These are phyloP conservation scores for Aspergillus asperescens DNA, from an alignment of 495 filamentous ascomycete genomes.

Conservation along the genomic window DNA sequence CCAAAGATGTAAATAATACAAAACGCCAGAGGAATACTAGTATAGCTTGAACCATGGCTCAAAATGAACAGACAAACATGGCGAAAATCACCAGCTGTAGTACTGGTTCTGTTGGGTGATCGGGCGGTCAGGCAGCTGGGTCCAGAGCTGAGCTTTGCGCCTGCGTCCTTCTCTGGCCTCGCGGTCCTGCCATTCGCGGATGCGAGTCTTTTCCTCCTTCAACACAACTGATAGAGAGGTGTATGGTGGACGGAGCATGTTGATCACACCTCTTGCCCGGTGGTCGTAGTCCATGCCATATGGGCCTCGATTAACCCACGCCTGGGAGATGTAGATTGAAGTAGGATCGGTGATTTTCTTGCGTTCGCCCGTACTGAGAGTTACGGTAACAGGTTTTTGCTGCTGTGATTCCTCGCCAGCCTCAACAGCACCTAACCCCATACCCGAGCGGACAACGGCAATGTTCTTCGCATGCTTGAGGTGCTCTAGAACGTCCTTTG, in stretches of 20 bases:
- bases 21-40: slow-evolving; percentile 15
- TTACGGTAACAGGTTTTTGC: slow-evolving; percentile 34
- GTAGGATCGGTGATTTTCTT: slow-evolving; percentile 63
- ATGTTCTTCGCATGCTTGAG: slow-evolving; percentile 70
- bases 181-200: slow-evolving; percentile 71
- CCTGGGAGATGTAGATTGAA: slow-evolving; percentile 78
- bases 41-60: not conserved
- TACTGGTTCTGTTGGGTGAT: slow-evolving; percentile 69
- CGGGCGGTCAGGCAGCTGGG: slow-evolving; percentile 68
- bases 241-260: slow-evolving; percentile 57
- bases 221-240: slow-evolving; percentile 76
- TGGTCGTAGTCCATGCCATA: slow-evolving; percentile 52
- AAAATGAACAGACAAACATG: not conserved
- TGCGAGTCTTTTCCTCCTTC: slow-evolving; percentile 87
- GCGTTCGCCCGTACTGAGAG: slow-evolving; percentile 42
- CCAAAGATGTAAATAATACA: slow-evolving; percentile 19
- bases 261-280: slow-evolving; percentile 62
- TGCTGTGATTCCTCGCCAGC: slow-evolving; percentile 31
- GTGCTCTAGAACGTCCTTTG: slow-evolving; percentile 70
- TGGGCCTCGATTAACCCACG: slow-evolving; percentile 79
- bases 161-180: slow-evolving; percentile 65
- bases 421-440: slow-evolving; percentile 63
- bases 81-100: slow-evolving; percentile 68
- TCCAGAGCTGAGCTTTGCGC: slow-evolving; percentile 70
- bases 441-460: slow-evolving; percentile 71